Conservation (phyloP, 352 stramenopile species). For the Phytopythium kandeliae region DNA sequence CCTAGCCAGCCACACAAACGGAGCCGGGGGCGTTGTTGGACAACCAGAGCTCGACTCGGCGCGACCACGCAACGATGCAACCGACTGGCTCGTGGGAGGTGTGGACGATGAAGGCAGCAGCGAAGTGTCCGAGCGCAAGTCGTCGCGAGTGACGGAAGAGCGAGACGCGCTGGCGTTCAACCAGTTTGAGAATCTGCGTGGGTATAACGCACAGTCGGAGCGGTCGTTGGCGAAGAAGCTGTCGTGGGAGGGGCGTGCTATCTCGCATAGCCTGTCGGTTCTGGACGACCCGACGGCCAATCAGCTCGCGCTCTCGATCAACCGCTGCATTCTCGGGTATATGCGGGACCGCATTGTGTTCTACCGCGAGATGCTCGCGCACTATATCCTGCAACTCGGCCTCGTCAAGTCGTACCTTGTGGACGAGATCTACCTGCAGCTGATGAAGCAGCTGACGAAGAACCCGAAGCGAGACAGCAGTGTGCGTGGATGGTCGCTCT, state of each 20-base stretch:
- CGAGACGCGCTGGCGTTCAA: conserved; percentile 53
- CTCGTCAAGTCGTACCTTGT: conserved; percentile 81
- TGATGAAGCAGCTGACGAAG: conserved; percentile 92
- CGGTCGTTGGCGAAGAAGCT: conserved; percentile 41
- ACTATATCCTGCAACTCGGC: conserved; percentile 92
- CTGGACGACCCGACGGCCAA: conserved; percentile 37
- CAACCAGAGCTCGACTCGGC: conserved; percentile 7
- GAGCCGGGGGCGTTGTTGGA: background rate
- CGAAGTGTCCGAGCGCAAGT: conserved; percentile 27
- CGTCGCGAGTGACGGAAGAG: conserved; percentile 21
- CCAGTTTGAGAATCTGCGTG: conserved; percentile 63
- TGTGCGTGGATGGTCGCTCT: conserved; percentile 89
- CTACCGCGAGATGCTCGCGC: conserved; percentile 92
- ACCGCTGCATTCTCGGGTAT: conserved; percentile 92
- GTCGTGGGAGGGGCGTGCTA: conserved; percentile 56
- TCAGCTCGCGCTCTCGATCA: conserved; percentile 80
- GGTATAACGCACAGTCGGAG: conserved; percentile 44
- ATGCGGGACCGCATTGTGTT: conserved; percentile 93
- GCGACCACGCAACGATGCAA: conserved; percentile 33
- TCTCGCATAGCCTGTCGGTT: conserved; percentile 55
- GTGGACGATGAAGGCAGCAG: conserved; percentile 23
- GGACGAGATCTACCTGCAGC: conserved; percentile 93
- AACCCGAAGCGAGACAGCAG: conserved; percentile 91
- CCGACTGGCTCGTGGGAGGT: conserved; percentile 28
- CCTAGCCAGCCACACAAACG: background rate